phyloP scores from a whole-genome alignment of 495 filamentous ascomycete genomes.

The Massariosphaeria phaeospora region DNA sequence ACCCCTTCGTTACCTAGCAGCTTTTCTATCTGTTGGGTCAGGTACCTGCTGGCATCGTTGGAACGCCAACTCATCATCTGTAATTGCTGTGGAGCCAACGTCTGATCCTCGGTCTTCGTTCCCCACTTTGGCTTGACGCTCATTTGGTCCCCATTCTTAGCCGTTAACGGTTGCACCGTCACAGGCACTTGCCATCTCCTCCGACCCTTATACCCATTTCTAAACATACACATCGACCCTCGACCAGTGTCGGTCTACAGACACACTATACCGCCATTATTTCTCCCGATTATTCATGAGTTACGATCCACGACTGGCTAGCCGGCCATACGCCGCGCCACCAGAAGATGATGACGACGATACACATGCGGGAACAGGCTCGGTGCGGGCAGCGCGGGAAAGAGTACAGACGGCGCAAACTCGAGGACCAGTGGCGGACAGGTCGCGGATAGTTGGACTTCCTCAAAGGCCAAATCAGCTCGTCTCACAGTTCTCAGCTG shows the following conservation, averaged over 20 bases:
- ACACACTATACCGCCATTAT: constrained; percentile 24
- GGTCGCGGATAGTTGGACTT: constrained; percentile 23
- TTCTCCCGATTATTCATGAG: constrained; percentile 24
- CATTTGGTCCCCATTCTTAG: too few species aligned
- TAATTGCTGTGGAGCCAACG: constrained; percentile 11
- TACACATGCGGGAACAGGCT: constrained; percentile 22
- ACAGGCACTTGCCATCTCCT: constrained; percentile 2
- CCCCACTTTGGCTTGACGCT: not conserved
- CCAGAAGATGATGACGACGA: constrained; percentile 14
- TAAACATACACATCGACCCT: not conserved
- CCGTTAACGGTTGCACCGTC: too few species aligned
- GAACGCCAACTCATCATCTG: constrained; percentile 4
- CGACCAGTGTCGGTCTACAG: constrained; percentile 30
- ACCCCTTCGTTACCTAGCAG: not conserved
- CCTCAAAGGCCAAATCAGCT: constrained; percentile 29
- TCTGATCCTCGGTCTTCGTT: not conserved
- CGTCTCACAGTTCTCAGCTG: constrained; percentile 28
- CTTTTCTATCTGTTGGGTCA: not conserved
- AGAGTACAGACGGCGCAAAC: constrained; percentile 19
- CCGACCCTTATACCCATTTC: not conserved
- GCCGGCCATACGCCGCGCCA: constrained; percentile 14
- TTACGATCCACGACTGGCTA: constrained; percentile 26
- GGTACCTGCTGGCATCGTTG: constrained; percentile 1
- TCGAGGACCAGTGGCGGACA: constrained; percentile 11
- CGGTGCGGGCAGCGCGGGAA: constrained; percentile 33